Evolutionary conservation across 257 asterid species (phyloP).

Genomic region (Marsdenia floribunda): DNA sequence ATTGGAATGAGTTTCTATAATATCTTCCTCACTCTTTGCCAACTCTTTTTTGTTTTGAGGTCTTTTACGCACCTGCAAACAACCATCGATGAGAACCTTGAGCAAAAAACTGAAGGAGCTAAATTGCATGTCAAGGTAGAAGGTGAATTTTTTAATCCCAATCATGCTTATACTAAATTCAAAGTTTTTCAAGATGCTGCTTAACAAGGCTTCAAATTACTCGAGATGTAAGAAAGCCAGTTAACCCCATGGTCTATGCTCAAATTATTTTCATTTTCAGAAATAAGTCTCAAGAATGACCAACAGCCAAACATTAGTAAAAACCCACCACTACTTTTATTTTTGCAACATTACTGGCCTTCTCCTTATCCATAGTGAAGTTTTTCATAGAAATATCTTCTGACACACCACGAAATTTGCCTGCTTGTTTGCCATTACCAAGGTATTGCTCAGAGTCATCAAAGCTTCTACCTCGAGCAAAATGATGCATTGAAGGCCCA

Average conservation of each 20-base stretch:
- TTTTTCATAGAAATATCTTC: constrained; percentile 63
- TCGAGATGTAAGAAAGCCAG: background rate
- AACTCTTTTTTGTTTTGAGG: constrained; percentile 85
- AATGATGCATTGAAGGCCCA: constrained; percentile 56
- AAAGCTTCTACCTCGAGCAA: constrained; percentile 68
- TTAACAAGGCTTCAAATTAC: background rate
- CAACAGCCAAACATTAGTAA: background rate
- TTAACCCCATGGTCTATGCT: background rate
- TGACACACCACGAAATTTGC: constrained; percentile 51
- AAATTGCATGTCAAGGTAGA: background rate
- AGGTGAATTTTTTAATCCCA: background rate
- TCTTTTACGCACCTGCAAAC: constrained; percentile 79
- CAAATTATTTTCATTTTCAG: background rate
- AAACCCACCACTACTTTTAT: constrained; percentile 87
- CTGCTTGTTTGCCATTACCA: constrained; percentile 62
- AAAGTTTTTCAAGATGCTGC: background rate
- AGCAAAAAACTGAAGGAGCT: constrained; percentile 3
- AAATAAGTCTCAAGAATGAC: constrained; percentile 3
- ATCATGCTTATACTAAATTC: background rate
- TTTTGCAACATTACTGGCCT: constrained; percentile 86
- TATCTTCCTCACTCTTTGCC: constrained; percentile 87
- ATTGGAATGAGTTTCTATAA: constrained; percentile 67
- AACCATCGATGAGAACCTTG: constrained; percentile 18
- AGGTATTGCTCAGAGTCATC: constrained; percentile 61
- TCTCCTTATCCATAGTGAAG: constrained; percentile 73